Percentiles rank a stretch among this genome's conserved stretches.
Conservation (phyloP, 1,284 basidiomycete species). For the Ustilago shanxiensis region DNA sequence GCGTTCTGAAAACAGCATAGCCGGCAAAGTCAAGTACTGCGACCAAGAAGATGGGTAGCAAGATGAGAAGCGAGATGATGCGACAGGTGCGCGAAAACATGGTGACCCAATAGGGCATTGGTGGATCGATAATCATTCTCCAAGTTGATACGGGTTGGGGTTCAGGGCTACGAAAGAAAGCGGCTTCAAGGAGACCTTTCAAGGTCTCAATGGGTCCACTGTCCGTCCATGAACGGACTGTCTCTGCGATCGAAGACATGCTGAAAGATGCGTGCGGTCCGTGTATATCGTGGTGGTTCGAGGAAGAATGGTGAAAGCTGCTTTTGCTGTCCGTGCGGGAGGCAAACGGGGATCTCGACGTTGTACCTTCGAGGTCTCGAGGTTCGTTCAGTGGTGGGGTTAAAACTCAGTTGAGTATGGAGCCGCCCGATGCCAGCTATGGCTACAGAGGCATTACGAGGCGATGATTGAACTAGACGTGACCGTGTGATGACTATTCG, state of each 20-base stretch:
- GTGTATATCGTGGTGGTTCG: background rate
- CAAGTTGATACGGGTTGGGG: constrained; percentile 32
- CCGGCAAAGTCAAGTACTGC: constrained; percentile 60
- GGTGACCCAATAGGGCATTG: constrained; percentile 40
- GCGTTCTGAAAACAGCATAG: constrained; percentile 62
- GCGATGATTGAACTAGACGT: background rate
- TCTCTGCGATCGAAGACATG: constrained; percentile 21
- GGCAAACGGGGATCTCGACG: background rate
- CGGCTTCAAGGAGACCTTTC: constrained; percentile 26
- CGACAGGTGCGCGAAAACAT: constrained; percentile 40
- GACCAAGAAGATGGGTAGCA: constrained; percentile 57
- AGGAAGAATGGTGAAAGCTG: background rate
- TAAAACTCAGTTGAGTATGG: background rate
- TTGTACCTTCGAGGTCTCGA: background rate
- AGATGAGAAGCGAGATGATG: constrained; percentile 50
- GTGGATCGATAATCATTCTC: constrained; percentile 39
- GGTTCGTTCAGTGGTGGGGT: background rate
- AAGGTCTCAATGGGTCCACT: background rate
- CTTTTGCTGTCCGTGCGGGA: background rate
- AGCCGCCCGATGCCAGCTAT: background rate
- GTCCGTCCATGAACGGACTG: constrained; percentile 18
- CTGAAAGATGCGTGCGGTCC: background rate
- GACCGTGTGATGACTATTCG: background rate
- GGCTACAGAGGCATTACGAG: background rate
- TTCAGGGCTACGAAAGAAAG: constrained; percentile 34